phyloP scores from a whole-genome alignment of 169 alveolate species.

The Besnoitia besnoiti region DNA sequence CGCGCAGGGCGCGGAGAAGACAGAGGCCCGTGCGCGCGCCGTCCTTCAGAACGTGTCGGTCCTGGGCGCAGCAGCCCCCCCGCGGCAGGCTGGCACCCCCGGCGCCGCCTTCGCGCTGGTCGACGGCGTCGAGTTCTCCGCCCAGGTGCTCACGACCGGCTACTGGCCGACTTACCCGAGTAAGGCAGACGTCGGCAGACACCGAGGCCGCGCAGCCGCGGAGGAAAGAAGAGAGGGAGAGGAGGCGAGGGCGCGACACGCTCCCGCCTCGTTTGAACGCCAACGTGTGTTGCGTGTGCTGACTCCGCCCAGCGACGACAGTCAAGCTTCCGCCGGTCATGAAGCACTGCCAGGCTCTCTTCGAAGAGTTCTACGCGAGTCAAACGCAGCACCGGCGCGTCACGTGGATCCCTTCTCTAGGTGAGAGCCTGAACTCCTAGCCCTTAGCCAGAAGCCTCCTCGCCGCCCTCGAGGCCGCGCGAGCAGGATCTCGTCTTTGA shows the following conservation, averaged over 20 bases:
- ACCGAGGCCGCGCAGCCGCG: neutral
- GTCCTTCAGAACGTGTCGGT: neutral
- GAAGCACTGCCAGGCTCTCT: slow-evolving; percentile 69
- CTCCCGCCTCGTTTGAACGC: too few relatives aligned
- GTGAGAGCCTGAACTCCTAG: too few relatives aligned
- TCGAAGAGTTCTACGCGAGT: slow-evolving; percentile 73
- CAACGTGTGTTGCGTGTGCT: neutral
- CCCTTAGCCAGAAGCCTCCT: too few relatives aligned
- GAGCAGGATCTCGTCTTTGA: too few relatives aligned
- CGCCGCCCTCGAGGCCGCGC: too few relatives aligned
- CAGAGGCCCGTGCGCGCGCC: neutral
- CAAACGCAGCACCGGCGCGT: slow-evolving; percentile 84
- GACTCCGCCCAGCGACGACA: slow-evolving; percentile 23
- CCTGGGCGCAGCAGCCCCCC: neutral
- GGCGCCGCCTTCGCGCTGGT: slow-evolving; percentile 23
- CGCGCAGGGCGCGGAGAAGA: neutral
- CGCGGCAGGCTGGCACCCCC: neutral
- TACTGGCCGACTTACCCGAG: slow-evolving; percentile 85
- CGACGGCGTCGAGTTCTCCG: slow-evolving; percentile 62
- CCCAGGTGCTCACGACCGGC: slow-evolving; percentile 84
- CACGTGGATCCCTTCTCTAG: slow-evolving; percentile 86
- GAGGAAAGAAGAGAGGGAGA: neutral
- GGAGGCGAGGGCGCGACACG: neutral
- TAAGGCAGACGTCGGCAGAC: slow-evolving; percentile 18
- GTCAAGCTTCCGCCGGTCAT: slow-evolving; percentile 69